These are phyloP conservation scores for Penicillium coprophilum DNA, from an alignment of 495 filamentous ascomycete species.

Conservation along the genomic window DNA sequence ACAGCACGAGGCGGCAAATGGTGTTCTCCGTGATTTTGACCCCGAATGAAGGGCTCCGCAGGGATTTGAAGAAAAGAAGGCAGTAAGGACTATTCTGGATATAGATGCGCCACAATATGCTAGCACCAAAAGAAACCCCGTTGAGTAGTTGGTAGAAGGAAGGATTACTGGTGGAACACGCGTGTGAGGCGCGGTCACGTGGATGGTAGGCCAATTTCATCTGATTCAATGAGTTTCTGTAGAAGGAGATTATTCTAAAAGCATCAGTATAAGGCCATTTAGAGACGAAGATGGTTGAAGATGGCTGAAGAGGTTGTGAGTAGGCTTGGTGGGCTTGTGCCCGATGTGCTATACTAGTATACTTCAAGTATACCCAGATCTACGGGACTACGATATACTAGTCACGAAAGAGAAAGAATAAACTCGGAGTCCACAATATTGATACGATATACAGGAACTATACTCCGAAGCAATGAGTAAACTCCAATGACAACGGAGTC, in stretches of 20 bases:
- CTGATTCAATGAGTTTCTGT: neutral
- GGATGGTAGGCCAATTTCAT: conserved; percentile 7
- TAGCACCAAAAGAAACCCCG: conserved; percentile 8
- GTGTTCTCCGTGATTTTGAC: conserved; percentile 6
- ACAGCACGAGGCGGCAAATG: conserved; percentile 28
- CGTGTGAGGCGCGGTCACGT: conserved; percentile 46
- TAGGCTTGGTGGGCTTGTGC: neutral
- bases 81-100: conserved; percentile 3
- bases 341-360: neutral
- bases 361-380: neutral
- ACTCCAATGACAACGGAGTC: neutral
- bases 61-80: neutral
- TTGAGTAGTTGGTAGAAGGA: conserved; percentile 10
- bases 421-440: neutral
- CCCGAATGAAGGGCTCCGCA: conserved; percentile 1
- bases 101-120: conserved; percentile 14
- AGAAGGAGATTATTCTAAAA: neutral
- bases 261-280: neutral
- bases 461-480: neutral
- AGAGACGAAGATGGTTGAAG: neutral
- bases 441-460: neutral
- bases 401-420: neutral
- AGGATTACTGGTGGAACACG: conserved; percentile 29
- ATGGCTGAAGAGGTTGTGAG: neutral
- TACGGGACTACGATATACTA: neutral